A percentile compares a stretch with the other conserved stretches of the same genome.
Conservation (phyloP, 805 yeast genomes). For the Naumovozyma dairenensis region DNA sequence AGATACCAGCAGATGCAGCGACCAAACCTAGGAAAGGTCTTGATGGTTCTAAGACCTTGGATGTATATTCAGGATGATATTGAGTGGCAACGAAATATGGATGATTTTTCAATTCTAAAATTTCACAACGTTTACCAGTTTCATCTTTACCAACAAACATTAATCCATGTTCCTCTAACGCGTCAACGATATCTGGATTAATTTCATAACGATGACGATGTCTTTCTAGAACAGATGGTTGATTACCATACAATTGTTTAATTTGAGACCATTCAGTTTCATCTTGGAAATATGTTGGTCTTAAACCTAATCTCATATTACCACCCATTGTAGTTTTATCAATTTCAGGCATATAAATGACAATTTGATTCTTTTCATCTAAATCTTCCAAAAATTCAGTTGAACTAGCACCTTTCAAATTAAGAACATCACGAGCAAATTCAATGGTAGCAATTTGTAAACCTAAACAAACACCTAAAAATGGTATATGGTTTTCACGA, state of each 20-base stretch:
- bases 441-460: slow-evolving; percentile 96
- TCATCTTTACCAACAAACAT: slow-evolving; percentile 92
- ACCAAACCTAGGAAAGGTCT: slow-evolving; percentile 92
- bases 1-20: slow-evolving; percentile 83
- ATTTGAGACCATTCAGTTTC: slow-evolving; percentile 60
- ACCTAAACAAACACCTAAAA: slow-evolving; percentile 94
- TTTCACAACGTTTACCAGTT: slow-evolving; percentile 84
- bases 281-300: slow-evolving; percentile 73
- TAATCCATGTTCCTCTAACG: slow-evolving; percentile 71
- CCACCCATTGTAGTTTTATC: slow-evolving; percentile 95
- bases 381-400: slow-evolving; percentile 68
- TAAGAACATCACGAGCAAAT: slow-evolving; percentile 72
- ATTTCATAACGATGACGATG: slow-evolving; percentile 98
- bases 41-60: slow-evolving; percentile 94
- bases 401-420: slow-evolving; percentile 59
- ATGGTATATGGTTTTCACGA: slow-evolving; percentile 90
- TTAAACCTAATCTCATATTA: slow-evolving; percentile 95
- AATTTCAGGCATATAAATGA: slow-evolving; percentile 97
- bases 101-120: slow-evolving; percentile 75
- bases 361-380: slow-evolving; percentile 53
- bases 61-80: slow-evolving; percentile 96
- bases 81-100: slow-evolving; percentile 92
- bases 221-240: slow-evolving; percentile 69
- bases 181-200: slow-evolving; percentile 68
- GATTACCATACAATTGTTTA: slow-evolving; percentile 69